Evolutionary conservation across 192 early-diverging fungal species (phyloP), one percentile per base, ranked within the genome.

Genomic region (Thamnidium elegans): DNA sequence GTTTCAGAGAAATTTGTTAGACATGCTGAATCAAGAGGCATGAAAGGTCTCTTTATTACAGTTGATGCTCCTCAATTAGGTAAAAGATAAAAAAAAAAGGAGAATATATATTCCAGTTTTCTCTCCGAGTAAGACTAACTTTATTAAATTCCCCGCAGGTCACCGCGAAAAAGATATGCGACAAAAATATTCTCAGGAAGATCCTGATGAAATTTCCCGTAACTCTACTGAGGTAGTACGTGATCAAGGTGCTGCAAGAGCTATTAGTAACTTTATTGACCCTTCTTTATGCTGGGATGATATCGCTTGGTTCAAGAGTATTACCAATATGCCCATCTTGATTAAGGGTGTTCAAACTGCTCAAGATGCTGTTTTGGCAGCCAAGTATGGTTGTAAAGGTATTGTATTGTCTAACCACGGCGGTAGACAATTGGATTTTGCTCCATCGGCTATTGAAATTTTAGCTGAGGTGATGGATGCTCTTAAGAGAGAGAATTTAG

Each of bases 351-450:
- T 99, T 10, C 81, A 96, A 67, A 89, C 86, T 8, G 91, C 83
- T 21, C 94, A 93, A 42, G 97, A 99, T 78, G 94, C 97, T 31
- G 80, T 88, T 7, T 64, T 92, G 53, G 96, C 97, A 3, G 89
- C 88, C 34, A 51, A 87, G 48, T 61, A 83, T 59, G 95, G 94
- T 7, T 84, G 88, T 55, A 83, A 83, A 17, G 97, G 91, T 48
- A 86, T 98, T 47, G 87, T 97, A 19, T 78, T 99, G 14, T 93
- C 90, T 45, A 99, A 99, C 73, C 97, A 99, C 69, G 97, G 96
- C 53, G 97, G 97, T 17, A 81, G 97, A 5, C 97, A 99, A 75
- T 74, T 99, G 51, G 97, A 98, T 65, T 81, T 81, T 70, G 78
- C 75, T 19, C 55, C 79, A 74, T 67, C 71, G 58, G 69, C 63